Base-by-base conservation (phyloP, 179 eudicot species). In the Camellia oleifera region DNA sequence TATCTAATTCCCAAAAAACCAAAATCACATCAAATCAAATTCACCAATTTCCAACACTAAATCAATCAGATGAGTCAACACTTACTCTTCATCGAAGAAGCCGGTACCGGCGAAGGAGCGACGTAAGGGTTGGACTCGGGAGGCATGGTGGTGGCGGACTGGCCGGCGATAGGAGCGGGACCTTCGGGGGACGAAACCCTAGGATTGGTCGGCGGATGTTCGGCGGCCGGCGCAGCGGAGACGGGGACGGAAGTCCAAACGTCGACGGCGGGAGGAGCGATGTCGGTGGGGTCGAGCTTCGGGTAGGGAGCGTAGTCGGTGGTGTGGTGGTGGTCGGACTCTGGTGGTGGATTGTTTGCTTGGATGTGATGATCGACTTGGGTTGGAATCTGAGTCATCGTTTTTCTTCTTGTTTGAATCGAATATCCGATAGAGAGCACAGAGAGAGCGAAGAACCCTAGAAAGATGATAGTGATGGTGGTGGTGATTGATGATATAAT, bases 71-170 rank as follows among this genome's bases (percentile, higher is more conserved):
- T 70, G 26, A 77, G 23, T 54, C 15, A 40, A 5, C 4, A 85
- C 82, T 78, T 74, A 93, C 95, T 88, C 74, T 91, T 93, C 66
- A 77, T 53, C 12, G 90, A 79, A 63, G 98, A 90, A 0, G 85
- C n/a, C 23, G 88, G 87, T 6, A 79, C 89, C 1, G 97, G 95
- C 66, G 85, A 81, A 58, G 95, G 81, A 4, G 95, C 69, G n/a
- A 93, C 93, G 69, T 94, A 94, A 56, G 98, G 98, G 57, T 94
- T 94, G 12, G 95, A 89, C 71, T 93, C 94, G 0, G 78, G 45
- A 3, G 95, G 97, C 94, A 92, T 85, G 80, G 92, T 78, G 77
- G 93, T 85, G 74, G 94, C 87, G 26, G 82, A 15, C 20, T 64
- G 57, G 17, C 68, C 82, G 58, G 79, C 52, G 9, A 14, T 74